Evolutionary conservation across 2,329 filamentous ascomycete genomes (phyloP).

Genomic region (Bimuria novae-zelandiae): DNA sequence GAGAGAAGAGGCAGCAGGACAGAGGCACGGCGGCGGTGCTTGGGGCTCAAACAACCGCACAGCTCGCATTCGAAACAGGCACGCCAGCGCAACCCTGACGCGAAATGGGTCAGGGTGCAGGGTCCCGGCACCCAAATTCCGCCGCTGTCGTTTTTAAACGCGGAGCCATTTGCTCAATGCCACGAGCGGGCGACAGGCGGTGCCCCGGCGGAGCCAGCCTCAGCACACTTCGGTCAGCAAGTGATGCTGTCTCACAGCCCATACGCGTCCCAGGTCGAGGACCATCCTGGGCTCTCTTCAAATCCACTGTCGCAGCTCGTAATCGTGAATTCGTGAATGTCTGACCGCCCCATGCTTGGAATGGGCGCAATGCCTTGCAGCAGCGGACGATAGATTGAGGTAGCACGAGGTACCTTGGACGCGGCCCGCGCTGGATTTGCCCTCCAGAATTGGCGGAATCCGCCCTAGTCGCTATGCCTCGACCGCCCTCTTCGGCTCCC

Average conservation of each 20-base stretch:
- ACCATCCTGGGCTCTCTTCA: too few relatives aligned
- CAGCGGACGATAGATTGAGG: slow-evolving; percentile 32
- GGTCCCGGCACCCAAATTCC: slow-evolving; percentile 37
- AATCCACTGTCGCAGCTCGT: slow-evolving; percentile 6
- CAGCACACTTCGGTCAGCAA: slow-evolving; percentile 35
- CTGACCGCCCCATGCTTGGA: too few relatives aligned
- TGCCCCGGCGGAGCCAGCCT: slow-evolving; percentile 29
- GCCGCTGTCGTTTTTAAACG: slow-evolving; percentile 38
- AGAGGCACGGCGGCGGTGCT: slow-evolving; percentile 20
- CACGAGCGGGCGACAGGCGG: slow-evolving; percentile 31
- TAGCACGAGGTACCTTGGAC: slow-evolving; percentile 40
- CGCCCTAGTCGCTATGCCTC: slow-evolving; percentile 36
- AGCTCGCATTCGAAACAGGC: slow-evolving; percentile 40
- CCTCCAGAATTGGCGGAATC: slow-evolving; percentile 36
- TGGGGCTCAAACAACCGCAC: slow-evolving; percentile 33
- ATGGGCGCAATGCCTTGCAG: slow-evolving; percentile 40
- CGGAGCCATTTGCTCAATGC: slow-evolving; percentile 37
- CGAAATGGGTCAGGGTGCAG: slow-evolving; percentile 16
- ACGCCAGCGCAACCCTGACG: slow-evolving; percentile 30
- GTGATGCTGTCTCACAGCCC: slow-evolving; percentile 8
- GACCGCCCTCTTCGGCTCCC: slow-evolving; percentile 43
- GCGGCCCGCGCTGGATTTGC: slow-evolving; percentile 36
- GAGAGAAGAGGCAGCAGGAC: neutral
- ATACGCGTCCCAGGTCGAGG: too few relatives aligned
- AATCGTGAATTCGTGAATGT: too few relatives aligned